phyloP scores from a whole-genome alignment of 257 asterid genomes.

The Ajuga chamaepitys region DNA sequence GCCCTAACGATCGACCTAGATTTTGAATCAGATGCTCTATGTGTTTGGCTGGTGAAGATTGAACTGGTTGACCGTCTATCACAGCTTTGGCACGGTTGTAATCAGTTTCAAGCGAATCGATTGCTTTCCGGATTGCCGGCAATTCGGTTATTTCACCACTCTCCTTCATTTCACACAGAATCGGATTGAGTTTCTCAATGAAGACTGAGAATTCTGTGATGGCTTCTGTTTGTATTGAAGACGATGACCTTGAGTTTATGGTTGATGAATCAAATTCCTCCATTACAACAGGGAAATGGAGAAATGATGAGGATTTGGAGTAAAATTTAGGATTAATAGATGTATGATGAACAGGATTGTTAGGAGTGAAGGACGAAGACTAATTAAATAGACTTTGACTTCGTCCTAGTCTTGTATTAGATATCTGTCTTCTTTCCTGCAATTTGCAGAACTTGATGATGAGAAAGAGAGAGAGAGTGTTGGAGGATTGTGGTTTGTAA shows the following conservation, averaged over 20 bases:
- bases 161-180: slow-evolving; percentile 47
- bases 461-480: background rate
- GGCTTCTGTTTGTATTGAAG: slow-evolving; percentile 39
- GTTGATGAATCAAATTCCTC: slow-evolving; percentile 31
- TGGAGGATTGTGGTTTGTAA: slow-evolving; percentile 21
- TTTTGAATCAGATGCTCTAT: slow-evolving; percentile 48
- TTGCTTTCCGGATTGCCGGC: slow-evolving; percentile 49
- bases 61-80: slow-evolving; percentile 17
- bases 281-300: slow-evolving; percentile 9
- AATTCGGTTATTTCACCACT: slow-evolving; percentile 20
- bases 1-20: slow-evolving; percentile 77
- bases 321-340: background rate
- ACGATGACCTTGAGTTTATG: slow-evolving; percentile 39
- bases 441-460: background rate
- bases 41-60: slow-evolving; percentile 47
- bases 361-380: slow-evolving; percentile 11
- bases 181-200: slow-evolving; percentile 52
- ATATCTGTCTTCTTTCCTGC: background rate
- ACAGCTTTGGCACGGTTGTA: slow-evolving; percentile 37
- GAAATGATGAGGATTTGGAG: background rate
- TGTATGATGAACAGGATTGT: background rate
- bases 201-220: slow-evolving; percentile 44
- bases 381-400: slow-evolving; percentile 24
- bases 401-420: slow-evolving; percentile 17
- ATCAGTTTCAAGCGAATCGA: slow-evolving; percentile 64